Percentiles rank a stretch among this genome's conserved stretches.
These are phyloP conservation scores for Fraxinus angustifolia DNA, from an alignment of 305 asterid genomes.

Conservation along the genomic window DNA sequence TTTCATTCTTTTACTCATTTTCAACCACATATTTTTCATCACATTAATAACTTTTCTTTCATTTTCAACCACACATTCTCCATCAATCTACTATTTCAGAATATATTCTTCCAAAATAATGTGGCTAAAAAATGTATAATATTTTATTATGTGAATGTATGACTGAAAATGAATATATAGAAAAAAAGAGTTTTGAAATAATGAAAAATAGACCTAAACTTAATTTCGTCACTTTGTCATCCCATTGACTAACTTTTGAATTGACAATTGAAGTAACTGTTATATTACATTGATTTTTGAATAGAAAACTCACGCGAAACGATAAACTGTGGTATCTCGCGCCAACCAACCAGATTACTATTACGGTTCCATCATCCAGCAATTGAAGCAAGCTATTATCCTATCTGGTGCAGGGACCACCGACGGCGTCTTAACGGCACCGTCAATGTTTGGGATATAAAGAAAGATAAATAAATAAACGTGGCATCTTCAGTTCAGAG, in stretches of 20 bases:
- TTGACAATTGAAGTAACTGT: not conserved
- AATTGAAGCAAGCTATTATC: not conserved
- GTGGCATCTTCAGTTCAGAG: not conserved
- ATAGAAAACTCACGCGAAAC: not conserved
- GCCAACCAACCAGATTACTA: not conserved
- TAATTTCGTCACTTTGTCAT: not conserved
- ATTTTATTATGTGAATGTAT: too few species aligned
- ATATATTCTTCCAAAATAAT: too few species aligned
- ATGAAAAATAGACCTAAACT: not conserved
- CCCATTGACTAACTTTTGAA: not conserved
- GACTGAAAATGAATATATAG: not conserved
- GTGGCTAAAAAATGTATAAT: too few species aligned
- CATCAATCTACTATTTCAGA: too few species aligned
- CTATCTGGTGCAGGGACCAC: not conserved
- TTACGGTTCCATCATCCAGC: not conserved
- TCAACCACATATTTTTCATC: too few species aligned
- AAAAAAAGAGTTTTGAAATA: too few species aligned
- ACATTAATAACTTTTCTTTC: too few species aligned
- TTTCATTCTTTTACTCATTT: too few species aligned
- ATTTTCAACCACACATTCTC: too few species aligned
- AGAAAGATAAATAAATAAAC: not conserved
- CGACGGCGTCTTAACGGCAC: slow-evolving; percentile 4
- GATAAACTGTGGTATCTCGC: not conserved
- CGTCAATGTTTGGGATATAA: not conserved
- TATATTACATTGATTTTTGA: not conserved